Percentiles rank a stretch among this genome's conserved stretches.
Conservation (phyloP, 2,329 filamentous ascomycete species). For the Cylindrodendrum hubeiense region DNA sequence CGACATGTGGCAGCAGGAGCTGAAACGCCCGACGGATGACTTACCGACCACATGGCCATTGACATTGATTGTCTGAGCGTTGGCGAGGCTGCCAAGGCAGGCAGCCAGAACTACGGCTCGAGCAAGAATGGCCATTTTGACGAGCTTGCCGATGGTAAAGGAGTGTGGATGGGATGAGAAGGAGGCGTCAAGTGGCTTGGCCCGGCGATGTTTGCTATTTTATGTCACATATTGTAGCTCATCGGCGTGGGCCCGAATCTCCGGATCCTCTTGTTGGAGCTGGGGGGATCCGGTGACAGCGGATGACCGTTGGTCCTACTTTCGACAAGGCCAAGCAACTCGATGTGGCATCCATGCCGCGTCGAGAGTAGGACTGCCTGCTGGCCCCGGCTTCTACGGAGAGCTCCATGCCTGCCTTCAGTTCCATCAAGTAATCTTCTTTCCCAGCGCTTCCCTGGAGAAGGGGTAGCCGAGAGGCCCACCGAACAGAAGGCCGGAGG, state of each 20-base stretch:
- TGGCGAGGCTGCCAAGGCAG: slow-evolving; percentile 20
- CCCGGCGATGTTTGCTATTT: slow-evolving; percentile 20
- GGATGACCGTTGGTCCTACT: background rate
- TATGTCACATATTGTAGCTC: slow-evolving; percentile 15
- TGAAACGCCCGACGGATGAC: slow-evolving; percentile 7
- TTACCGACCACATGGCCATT: slow-evolving; percentile 36
- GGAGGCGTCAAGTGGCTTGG: background rate
- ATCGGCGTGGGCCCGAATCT: slow-evolving; percentile 11
- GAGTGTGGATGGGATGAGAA: slow-evolving; percentile 11
- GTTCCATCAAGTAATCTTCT: slow-evolving; percentile 8
- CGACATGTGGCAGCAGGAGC: background rate
- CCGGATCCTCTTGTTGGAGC: background rate
- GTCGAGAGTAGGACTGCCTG: slow-evolving; percentile 4
- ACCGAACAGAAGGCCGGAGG: slow-evolving; percentile 7
- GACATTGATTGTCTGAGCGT: slow-evolving; percentile 41
- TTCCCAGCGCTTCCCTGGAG: background rate
- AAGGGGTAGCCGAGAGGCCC: slow-evolving; percentile 2
- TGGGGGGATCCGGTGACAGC: background rate
- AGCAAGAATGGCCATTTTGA: slow-evolving; percentile 25
- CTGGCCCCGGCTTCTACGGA: background rate
- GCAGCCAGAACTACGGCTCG: slow-evolving; percentile 24
- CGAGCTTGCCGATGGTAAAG: slow-evolving; percentile 15
- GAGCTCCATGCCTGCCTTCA: slow-evolving; percentile 3
- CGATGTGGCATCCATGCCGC: background rate
- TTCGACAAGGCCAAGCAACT: background rate